These are phyloP conservation scores for Coemansia sp. DNA, from an alignment of 192 early-diverging fungal species.

Conservation along the genomic window DNA sequence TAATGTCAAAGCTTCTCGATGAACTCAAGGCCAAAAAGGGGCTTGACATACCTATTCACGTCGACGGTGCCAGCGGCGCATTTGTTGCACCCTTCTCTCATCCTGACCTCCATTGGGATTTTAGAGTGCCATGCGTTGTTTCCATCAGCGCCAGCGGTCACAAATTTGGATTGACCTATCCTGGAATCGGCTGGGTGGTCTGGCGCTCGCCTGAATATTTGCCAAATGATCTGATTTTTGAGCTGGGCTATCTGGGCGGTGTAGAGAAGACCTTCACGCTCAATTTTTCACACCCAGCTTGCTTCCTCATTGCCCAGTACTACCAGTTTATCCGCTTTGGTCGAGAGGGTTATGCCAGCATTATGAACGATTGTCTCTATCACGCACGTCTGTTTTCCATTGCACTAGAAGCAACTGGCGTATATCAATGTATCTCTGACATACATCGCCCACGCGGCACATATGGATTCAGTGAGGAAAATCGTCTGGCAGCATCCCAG, in stretches of 20 bases:
- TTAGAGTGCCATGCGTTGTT: slow-evolving; percentile 64
- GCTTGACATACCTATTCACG: slow-evolving; percentile 75
- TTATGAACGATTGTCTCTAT: slow-evolving; percentile 61
- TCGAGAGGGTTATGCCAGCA: slow-evolving; percentile 61
- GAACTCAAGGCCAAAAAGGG: slow-evolving; percentile 61
- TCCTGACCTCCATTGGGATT: slow-evolving; percentile 74
- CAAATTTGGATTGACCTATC: slow-evolving; percentile 84
- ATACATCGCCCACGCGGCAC: slow-evolving; percentile 58
- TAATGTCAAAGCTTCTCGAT: slow-evolving; percentile 62
- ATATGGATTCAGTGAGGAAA: slow-evolving; percentile 39
- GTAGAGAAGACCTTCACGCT: slow-evolving; percentile 71
- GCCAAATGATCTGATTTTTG: slow-evolving; percentile 73
- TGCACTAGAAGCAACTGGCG: slow-evolving; percentile 57
- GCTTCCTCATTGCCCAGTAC: slow-evolving; percentile 80
- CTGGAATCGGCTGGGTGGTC: slow-evolving; percentile 80
- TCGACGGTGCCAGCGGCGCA: slow-evolving; percentile 83
- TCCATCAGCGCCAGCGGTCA: slow-evolving; percentile 84
- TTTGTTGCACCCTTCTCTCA: slow-evolving; percentile 83
- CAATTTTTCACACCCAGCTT: slow-evolving; percentile 74
- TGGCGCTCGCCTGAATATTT: slow-evolving; percentile 69
- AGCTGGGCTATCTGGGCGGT: slow-evolving; percentile 71
- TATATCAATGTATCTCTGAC: slow-evolving; percentile 65
- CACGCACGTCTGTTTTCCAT: slow-evolving; percentile 60
- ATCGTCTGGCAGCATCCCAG: slow-evolving; percentile 21
- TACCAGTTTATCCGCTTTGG: slow-evolving; percentile 78